Evolutionary conservation across 805 yeast genomes (phyloP).

Genomic region (Candida namnaoensis): DNA sequence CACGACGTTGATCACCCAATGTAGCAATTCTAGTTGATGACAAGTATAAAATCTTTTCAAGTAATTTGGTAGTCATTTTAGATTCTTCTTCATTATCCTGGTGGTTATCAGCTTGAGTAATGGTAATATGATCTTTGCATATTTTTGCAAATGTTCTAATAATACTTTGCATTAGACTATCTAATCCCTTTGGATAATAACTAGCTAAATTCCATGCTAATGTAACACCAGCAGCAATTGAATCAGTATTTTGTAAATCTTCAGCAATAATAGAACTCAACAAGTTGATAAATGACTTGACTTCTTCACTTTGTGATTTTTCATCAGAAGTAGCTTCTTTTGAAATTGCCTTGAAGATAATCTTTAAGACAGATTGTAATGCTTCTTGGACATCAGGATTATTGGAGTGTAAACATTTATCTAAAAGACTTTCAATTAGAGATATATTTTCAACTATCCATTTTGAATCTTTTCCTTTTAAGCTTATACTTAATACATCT

Average conservation of each 20-base stretch:
- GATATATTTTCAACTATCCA: constrained; percentile 75
- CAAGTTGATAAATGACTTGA: constrained; percentile 49
- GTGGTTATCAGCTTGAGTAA: constrained; percentile 29
- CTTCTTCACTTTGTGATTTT: constrained; percentile 53
- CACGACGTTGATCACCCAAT: constrained; percentile 90
- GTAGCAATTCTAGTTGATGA: constrained; percentile 74
- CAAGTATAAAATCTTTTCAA: constrained; percentile 70
- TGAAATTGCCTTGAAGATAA: constrained; percentile 59
- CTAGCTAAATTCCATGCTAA: constrained; percentile 74
- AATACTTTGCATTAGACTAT: constrained; percentile 63
- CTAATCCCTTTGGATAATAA: constrained; percentile 65
- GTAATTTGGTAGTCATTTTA: constrained; percentile 64
- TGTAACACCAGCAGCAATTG: constrained; percentile 83
- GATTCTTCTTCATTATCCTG: constrained; percentile 54
- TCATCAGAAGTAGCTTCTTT: constrained; percentile 33
- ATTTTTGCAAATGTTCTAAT: constrained; percentile 86
- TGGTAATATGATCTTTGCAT: constrained; percentile 78
- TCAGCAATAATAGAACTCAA: constrained; percentile 67
- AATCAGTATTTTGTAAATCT: constrained; percentile 63
- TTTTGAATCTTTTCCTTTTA: constrained; percentile 64
- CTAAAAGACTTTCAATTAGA: constrained; percentile 65
- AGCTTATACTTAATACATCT: constrained; percentile 77
- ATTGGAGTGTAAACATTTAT: constrained; percentile 73
- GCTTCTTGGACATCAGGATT: constrained; percentile 85
- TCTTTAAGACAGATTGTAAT: constrained; percentile 63